phyloP scores from a whole-genome alignment of 2,329 filamentous ascomycete species.

The Seiridium cupressi region DNA sequence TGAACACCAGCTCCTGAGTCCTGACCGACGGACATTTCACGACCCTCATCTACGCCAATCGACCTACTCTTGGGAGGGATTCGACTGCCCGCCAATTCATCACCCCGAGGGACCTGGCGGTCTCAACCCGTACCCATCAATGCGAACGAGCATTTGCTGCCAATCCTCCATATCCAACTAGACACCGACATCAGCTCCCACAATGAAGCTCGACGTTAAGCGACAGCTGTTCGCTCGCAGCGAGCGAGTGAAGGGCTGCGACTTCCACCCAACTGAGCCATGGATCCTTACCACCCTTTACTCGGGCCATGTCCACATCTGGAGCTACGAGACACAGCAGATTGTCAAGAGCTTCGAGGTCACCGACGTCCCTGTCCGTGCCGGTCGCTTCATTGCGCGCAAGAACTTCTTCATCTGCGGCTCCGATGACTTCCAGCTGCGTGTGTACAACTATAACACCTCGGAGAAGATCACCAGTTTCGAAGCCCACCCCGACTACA shows the following conservation, averaged over 20 bases:
- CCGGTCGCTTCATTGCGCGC: conserved; percentile 90
- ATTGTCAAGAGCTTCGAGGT: conserved; percentile 99
- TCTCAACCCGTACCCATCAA: not conserved
- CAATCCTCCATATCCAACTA: not conserved
- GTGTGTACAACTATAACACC: conserved; percentile 99
- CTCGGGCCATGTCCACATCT: conserved; percentile 99
- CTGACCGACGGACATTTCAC: too few species aligned
- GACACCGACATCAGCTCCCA: conserved; percentile 16
- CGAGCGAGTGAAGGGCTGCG: conserved; percentile 92
- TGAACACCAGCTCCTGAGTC: too few species aligned
- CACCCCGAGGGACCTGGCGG: not conserved
- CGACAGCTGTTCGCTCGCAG: conserved; percentile 83
- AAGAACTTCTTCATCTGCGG: conserved; percentile 99
- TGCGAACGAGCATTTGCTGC: not conserved
- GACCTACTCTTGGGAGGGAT: not conserved
- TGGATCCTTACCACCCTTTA: conserved; percentile 97
- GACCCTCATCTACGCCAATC: not conserved
- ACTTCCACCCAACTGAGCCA: conserved; percentile 96
- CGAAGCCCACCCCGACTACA: conserved; percentile 97
- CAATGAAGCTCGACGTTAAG: conserved; percentile 45
- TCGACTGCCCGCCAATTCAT: not conserved
- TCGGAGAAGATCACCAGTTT: conserved; percentile 97
- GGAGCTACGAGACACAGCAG: conserved; percentile 95
- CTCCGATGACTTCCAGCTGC: conserved; percentile 83
- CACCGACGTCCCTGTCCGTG: conserved; percentile 95